Evolutionary conservation across 108 stramenopile species (phyloP), one percentile per base, ranked within the genome.

Genomic region (Discostella stelligeroides): DNA sequence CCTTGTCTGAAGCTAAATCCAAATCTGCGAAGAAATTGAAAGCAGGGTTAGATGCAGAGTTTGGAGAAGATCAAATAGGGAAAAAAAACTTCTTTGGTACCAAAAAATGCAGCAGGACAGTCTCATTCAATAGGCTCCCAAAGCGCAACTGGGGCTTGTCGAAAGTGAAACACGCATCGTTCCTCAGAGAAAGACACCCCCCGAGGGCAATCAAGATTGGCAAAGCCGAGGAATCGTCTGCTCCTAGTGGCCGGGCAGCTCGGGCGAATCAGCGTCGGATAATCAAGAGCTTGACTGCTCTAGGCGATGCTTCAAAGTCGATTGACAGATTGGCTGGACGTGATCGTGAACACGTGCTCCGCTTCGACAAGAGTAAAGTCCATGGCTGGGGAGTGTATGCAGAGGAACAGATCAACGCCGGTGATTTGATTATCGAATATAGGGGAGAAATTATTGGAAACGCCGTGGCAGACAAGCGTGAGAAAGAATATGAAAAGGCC

Each of bases 361-460:
- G 90, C 11, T 91, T 94, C 60, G 90, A 78, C 23, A 80, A 84
- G 27, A 88, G 86, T 45, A 45, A n/a, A 12, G 90, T 94, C 45
- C 90, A 94, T 72, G 87, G 80, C 11, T 94, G 92, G 92, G 92
- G 92, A 25, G 92, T 94, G 6, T 91, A 91, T 70, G 81, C 88
- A 3, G 86, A 91, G 29, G 79, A 80, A 43, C 75, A 76, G 1
- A 87, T 94, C 29, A 63, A 53, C 38, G 68, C 76, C 30, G 90
- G 87, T 25, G 95, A 91, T 18, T 74, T 97, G 65, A 86, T 98
- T 27, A 82, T 96, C 27, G 98, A 98, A 74, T 98, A 98, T 74
- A 63, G 90, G 40, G 98, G 98, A 11, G 96, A 96, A 70, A 42
- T 97, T 25, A 94, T 98, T 73, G 81, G 96, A 11, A 85, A 91